Conservation (phyloP, 2,329 filamentous ascomycete species). For the Ampelomyces quisqualis region DNA sequence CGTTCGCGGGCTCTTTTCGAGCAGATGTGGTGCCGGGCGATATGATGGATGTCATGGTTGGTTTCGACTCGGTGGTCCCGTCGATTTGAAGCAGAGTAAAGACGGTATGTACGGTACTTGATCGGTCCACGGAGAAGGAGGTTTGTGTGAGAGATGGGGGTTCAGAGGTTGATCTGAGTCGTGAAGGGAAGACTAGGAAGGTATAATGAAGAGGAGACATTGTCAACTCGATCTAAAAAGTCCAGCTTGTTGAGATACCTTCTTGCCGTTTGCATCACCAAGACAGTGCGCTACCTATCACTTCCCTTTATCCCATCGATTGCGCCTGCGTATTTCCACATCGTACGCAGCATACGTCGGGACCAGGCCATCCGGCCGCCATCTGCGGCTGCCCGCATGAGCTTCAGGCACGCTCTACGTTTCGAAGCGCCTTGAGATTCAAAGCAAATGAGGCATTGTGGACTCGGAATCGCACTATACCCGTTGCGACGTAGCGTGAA, state of each 20-base stretch:
- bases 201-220: background rate
- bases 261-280: background rate
- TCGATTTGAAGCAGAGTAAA: conserved; percentile 3
- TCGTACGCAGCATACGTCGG: no score
- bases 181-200: background rate
- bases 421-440: background rate
- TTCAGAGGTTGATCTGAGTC: background rate
- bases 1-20: background rate
- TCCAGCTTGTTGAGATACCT: no score
- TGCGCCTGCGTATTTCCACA: no score
- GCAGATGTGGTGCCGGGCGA: background rate
- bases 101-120: background rate
- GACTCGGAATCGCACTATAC: background rate
- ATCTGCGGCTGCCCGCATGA: background rate
- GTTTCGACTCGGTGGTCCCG: conserved; percentile 1
- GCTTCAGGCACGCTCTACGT: background rate
- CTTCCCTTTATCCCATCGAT: no score
- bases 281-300: background rate
- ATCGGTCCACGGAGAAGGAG: conserved; percentile 1
- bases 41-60: background rate
- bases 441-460: background rate
- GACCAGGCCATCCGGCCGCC: background rate
- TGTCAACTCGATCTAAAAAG: no score
- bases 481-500: background rate
- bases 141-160: background rate